Conservation (phyloP, 129 eudicot genomes). For the Logfia minima region DNA sequence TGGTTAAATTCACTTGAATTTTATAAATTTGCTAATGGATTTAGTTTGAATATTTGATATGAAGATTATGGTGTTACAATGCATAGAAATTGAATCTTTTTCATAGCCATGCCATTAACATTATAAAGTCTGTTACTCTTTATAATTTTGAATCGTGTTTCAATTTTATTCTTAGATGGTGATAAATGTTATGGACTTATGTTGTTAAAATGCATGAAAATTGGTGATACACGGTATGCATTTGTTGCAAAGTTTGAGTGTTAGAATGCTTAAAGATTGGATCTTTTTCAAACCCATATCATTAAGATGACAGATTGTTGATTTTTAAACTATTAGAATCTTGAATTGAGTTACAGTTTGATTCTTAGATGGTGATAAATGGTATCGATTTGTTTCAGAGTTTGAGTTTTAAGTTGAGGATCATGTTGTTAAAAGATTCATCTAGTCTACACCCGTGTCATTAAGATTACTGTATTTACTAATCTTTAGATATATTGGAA, state of each 20-base stretch:
- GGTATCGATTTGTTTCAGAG: too few relatives aligned
- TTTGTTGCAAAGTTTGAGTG: background rate
- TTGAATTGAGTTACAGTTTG: background rate
- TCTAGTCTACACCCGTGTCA: too few relatives aligned
- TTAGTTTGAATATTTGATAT: background rate
- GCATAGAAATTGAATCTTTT: background rate
- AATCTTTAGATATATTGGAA: background rate
- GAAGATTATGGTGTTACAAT: conserved; percentile 1
- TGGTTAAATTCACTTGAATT: conserved; percentile 18
- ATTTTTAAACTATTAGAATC: too few relatives aligned
- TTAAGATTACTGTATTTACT: too few relatives aligned
- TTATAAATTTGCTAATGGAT: background rate
- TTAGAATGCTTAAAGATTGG: background rate
- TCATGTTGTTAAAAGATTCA: background rate
- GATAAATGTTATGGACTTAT: background rate
- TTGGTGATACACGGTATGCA: background rate
- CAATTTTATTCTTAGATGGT: too few relatives aligned
- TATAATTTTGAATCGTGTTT: background rate
- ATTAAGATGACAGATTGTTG: background rate
- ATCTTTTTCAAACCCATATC: conserved; percentile 4
- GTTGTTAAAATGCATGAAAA: background rate
- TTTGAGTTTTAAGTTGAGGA: too few relatives aligned
- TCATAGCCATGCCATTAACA: background rate
- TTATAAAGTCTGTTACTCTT: background rate
- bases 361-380: background rate